Conservation (phyloP, 352 stramenopile species). For the Globisporangium paddicum region DNA sequence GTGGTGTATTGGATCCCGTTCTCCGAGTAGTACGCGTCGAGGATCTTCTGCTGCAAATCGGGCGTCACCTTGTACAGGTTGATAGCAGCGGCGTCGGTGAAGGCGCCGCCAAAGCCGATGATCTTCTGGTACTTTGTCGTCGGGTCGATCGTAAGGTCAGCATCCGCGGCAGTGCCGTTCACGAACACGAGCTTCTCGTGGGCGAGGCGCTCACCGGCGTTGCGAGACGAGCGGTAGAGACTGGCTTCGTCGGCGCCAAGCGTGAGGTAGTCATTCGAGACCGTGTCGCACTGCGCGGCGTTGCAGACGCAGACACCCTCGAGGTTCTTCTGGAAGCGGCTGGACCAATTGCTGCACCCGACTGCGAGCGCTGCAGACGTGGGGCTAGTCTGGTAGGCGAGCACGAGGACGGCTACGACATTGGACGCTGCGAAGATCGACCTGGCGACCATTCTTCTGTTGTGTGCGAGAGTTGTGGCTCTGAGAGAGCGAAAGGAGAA, state of each 20-base stretch:
- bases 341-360: conserved; percentile 42
- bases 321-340: conserved; percentile 36
- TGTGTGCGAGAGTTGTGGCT: background rate
- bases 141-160: conserved; percentile 45
- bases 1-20: conserved; percentile 77
- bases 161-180: conserved; percentile 17
- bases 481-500: background rate
- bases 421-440: background rate
- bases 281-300: conserved; percentile 40
- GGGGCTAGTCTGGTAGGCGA: background rate
- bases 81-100: conserved; percentile 82
- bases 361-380: conserved; percentile 8
- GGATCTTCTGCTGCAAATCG: conserved; percentile 50
- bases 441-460: conserved; percentile 5
- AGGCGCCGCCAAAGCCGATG: conserved; percentile 85
- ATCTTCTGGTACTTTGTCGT: conserved; percentile 70
- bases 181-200: conserved; percentile 32
- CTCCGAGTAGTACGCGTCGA: conserved; percentile 71
- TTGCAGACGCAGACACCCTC: conserved; percentile 55
- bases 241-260: conserved; percentile 34
- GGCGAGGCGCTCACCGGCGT: conserved; percentile 40
- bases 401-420: background rate
- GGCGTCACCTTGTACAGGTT: conserved; percentile 64
- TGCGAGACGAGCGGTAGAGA: conserved; percentile 38
- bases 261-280: conserved; percentile 40